phyloP scores from a whole-genome alignment of 75 land plant species.

The Cupressus sempervirens region DNA sequence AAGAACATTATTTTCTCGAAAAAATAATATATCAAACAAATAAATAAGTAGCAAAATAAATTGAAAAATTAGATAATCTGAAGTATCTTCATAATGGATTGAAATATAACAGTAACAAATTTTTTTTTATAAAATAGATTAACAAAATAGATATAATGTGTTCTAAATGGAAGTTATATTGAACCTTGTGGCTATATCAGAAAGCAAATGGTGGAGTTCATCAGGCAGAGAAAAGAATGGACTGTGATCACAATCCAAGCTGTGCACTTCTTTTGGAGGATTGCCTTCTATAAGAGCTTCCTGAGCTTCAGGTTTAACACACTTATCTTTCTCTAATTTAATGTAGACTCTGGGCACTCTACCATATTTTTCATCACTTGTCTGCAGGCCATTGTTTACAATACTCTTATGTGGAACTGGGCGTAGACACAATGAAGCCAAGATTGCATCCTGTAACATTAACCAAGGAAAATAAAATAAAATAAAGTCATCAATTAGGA shows the following conservation, averaged over 20 bases:
- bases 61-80: too few species aligned
- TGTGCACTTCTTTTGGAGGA: not conserved
- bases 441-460: not conserved
- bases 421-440: not conserved
- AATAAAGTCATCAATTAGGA: too few species aligned
- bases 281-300: not conserved
- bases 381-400: not conserved
- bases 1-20: too few species aligned
- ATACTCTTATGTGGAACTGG: not conserved
- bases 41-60: too few species aligned
- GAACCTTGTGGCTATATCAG: not conserved
- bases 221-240: slow-evolving; percentile 2
- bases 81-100: too few species aligned
- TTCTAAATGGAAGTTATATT: too few species aligned
- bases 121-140: too few species aligned
- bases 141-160: too few species aligned
- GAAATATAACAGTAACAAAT: too few species aligned
- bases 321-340: not conserved
- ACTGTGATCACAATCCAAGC: not conserved
- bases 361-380: not conserved
- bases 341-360: not conserved
- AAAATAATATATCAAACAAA: too few species aligned
- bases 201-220: not conserved
- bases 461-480: not conserved
- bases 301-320: not conserved